Evolutionary conservation across 176 grass and related monocot species (phyloP).

Genomic region (Poa annua): DNA sequence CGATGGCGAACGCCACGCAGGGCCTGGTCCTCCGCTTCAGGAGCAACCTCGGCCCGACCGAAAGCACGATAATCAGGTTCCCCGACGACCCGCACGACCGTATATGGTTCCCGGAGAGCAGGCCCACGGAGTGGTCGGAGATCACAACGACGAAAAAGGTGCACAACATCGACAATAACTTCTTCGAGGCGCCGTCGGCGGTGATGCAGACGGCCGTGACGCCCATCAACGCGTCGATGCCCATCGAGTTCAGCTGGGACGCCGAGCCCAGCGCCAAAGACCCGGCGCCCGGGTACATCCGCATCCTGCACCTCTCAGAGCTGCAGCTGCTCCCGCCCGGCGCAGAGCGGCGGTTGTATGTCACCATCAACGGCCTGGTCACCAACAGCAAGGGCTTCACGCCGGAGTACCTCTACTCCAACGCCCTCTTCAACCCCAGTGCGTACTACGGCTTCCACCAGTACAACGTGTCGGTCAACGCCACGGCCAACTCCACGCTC

Average conservation of each 20-base stretch:
- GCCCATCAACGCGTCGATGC: constrained; percentile 49
- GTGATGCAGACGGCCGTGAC: constrained; percentile 68
- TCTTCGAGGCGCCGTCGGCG: constrained; percentile 36
- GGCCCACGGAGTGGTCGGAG: neutral
- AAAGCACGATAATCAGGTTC: constrained; percentile 45
- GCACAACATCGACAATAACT: neutral
- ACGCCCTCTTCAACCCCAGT: neutral
- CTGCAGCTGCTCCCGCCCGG: constrained; percentile 26
- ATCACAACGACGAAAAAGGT: constrained; percentile 44
- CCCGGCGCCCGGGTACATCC: constrained; percentile 16
- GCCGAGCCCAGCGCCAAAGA: neutral
- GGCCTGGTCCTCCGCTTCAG: constrained; percentile 33
- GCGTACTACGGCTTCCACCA: neutral
- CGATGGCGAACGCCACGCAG: constrained; percentile 24
- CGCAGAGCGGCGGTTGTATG: constrained; percentile 44
- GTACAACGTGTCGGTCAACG: constrained; percentile 49
- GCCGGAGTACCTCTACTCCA: constrained; percentile 26
- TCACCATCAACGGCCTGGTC: constrained; percentile 35
- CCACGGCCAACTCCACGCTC: constrained; percentile 49
- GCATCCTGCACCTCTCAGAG: constrained; percentile 47
- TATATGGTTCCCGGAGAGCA: constrained; percentile 1
- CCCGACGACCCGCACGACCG: constrained; percentile 52
- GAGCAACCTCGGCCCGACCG: constrained; percentile 47
- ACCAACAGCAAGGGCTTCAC: neutral
- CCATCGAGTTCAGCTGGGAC: constrained; percentile 42